Evolutionary conservation across 2,329 filamentous ascomycete genomes (phyloP), one percentile per base, ranked within the genome.

Genomic region (Akanthomyces dipterigenus): DNA sequence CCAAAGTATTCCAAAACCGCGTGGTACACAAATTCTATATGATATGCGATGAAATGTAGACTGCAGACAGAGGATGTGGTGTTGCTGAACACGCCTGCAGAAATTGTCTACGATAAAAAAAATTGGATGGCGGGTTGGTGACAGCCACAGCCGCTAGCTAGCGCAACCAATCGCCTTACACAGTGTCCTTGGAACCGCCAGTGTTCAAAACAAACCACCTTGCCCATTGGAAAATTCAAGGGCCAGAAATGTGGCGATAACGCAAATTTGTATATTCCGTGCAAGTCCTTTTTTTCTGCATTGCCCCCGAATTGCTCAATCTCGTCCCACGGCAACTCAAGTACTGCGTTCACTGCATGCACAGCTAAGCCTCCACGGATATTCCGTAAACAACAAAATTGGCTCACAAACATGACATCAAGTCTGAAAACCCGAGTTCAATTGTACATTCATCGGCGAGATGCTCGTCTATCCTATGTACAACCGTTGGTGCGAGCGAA

Each of bases 101-200:
- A 28, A 43, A 36, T 34, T 22, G 56, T 24, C 36, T 31, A 26
- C 22, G 50, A 55, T 45, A 45, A 61, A 60, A 56, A 56, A 49
- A 56, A n/a, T n/a, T 61, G 26, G 18, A 55, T 31, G 31, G 45
- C 43, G 36, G 48, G 57, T 9, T 60, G 24, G 56, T n/a, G 42
- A 20, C 36, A 36, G 56, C 46, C 46, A n/a, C 34, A 24, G 38
- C 45, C 46, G 57, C 38, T 53, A 46, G 11, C 38, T 46, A 60
- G 59, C 53, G 59, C 53, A 50, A 53, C 59, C 53, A 56, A 61
- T 61, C 24, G 59, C 45, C 59, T 61, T 61, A 61, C 53, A 61
- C 53, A 61, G 24, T 48, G 51, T 14, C 24, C n/a, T 7, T 50
- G 5, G 22, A 61, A 20, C 40, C 18, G 40, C 16, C 5, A 50